Base-by-base conservation (phyloP, 2,329 filamentous ascomycete species). In the Alternaria dauci region DNA sequence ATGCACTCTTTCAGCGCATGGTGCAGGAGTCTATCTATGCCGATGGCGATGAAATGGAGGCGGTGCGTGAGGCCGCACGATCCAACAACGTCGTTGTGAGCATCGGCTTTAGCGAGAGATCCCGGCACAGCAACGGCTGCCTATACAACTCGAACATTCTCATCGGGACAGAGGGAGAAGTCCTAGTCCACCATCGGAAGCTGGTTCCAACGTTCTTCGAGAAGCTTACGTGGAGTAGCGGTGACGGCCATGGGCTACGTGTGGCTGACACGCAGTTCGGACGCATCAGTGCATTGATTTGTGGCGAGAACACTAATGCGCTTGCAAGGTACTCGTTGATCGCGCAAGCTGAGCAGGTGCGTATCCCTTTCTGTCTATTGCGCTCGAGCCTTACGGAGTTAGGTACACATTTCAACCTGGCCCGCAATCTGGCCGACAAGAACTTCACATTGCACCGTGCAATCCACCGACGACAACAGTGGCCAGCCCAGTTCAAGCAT, bases 261-360 rank as follows among this genome's bases (percentile, higher is more conserved):
- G 80, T 86, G 0, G 80, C 81, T 0, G 76, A 85, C 0, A 84
- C 82, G 0, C 58, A 63, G 0, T 78, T 79, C 47, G 84, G 83
- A 1, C 82, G 79, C 53, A 79, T 87, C 9, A 84, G 84, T 1
- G 77, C 72, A 4, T 68, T 87, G 54, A 86, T 87, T 16, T 87
- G 85, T 62, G 85, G 85, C 2, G 85, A 87, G 70, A 87, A 87
- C 50, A 87, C 84, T 0, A 87, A 87, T 60, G 85, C 85, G 0
- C 69, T 87, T 0, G 85, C 85, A 1, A 71, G 83, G 14, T 87
- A 84, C 42, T 65, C 79, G 0, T 68, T 87, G 2, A 86, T 86
- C 76, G 81, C 84, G 0, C 84, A 87, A 61, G 83, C 82, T 1
- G 84, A 87, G 65, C 82, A 87, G 59, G 69, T 87, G 12, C 85